Base-by-base conservation (phyloP, 2,329 filamentous ascomycete species). In the Ascosphaera apis region DNA sequence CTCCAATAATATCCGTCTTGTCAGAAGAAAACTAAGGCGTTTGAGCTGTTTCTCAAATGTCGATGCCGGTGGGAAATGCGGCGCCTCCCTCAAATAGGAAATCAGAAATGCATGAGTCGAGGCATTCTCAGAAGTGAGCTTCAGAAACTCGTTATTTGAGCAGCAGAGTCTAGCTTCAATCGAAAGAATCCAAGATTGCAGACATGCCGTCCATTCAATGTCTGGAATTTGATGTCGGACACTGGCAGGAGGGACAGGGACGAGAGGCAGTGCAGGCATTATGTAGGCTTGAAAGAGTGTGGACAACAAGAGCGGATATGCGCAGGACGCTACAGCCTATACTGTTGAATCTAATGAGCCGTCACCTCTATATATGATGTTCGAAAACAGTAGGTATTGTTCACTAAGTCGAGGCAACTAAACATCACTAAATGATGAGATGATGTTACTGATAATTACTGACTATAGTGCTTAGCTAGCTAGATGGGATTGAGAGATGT, bases 211-310 rank as follows among this genome's bases (percentile, higher is more conserved):
- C 83, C 83, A 92, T 55, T 92, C 80, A 35, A 65, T 57, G 3
- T 71, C 57, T 28, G 65, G 61, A 40, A 92, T 66, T 44, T 67
- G 66, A 44, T 67, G 66, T 48, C 72, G 72, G 59, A 82, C 72
- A 37, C 62, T 59, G 23, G 67, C 58, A 41, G 74, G 66, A 13
- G 84, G 86, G 46, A 88, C 83, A 15, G 77, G 69, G 39, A 77
- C 82, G 54, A 93, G 65, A 23, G 73, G 66, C 31, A 82, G 82
- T 8, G n/a, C n/a, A n/a, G n/a, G n/a, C n/a, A n/a, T n/a, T n/a
- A n/a, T n/a, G n/a, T n/a, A n/a, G n/a, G n/a, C n/a, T n/a, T n/a
- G n/a, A n/a, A n/a, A n/a, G n/a, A n/a, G n/a, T n/a, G n/a, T n/a
- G n/a, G n/a, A n/a, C n/a, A n/a, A n/a, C n/a, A n/a, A n/a, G n/a